phyloP scores from a whole-genome alignment of 345 rosid species.

The Murraya koenigii region DNA sequence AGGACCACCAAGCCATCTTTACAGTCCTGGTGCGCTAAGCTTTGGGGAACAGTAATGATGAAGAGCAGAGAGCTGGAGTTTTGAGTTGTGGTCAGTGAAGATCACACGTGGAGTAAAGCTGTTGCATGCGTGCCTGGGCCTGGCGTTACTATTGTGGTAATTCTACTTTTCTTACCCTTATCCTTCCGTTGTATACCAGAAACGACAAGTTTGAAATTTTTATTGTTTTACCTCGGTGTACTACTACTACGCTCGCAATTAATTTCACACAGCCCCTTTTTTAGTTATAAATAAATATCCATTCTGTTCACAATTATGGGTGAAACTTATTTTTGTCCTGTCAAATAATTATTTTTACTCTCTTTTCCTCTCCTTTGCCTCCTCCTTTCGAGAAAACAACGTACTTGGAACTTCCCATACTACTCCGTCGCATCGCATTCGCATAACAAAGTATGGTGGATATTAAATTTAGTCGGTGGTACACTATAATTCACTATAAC shows the following conservation, averaged over 20 bases:
- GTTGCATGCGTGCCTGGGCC: no score
- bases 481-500: no score
- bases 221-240: neutral
- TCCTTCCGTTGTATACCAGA: neutral
- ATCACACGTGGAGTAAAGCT: neutral
- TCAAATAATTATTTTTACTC: no score
- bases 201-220: neutral
- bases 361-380: no score
- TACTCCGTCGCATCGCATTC: no score
- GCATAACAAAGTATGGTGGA: no score
- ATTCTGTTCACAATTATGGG: no score
- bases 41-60: neutral
- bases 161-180: neutral
- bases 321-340: no score
- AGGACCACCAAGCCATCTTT: slow-evolving; percentile 9
- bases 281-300: neutral
- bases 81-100: neutral
- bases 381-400: no score
- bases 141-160: neutral
- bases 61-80: neutral
- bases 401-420: no score
- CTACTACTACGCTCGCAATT: no score
- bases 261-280: neutral
- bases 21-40: neutral
- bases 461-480: no score